phyloP scores from a whole-genome alignment of 2,329 filamentous ascomycete genomes.

The Exophiala sp. region DNA sequence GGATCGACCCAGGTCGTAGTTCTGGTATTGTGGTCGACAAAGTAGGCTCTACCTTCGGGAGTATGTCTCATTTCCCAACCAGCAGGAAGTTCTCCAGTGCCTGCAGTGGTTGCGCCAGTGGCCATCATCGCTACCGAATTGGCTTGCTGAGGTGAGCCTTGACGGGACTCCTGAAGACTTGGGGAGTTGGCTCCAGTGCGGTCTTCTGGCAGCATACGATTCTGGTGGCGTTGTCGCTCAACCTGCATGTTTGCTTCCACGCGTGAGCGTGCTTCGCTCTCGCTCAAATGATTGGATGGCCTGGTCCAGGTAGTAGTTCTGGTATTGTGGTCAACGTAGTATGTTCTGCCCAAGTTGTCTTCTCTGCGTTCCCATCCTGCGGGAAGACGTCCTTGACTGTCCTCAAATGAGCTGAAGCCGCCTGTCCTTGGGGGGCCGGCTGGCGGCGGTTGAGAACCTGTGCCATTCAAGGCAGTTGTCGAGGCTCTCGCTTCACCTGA shows the following conservation, averaged over 20 bases:
- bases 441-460: constrained; percentile 32
- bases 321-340: constrained; percentile 98
- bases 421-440: constrained; percentile 47
- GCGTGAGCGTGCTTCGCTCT: constrained; percentile 70
- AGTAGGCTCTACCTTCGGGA: constrained; percentile 90
- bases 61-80: constrained; percentile 97
- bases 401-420: constrained; percentile 86
- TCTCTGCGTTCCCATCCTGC: constrained; percentile 94
- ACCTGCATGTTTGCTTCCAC: constrained; percentile 89
- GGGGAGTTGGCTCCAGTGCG: constrained; percentile 91
- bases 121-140: constrained; percentile 77
- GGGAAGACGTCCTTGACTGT: constrained; percentile 87
- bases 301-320: constrained; percentile 95
- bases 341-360: constrained; percentile 90
- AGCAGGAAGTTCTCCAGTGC: constrained; percentile 88
- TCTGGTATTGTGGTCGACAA: constrained; percentile 96
- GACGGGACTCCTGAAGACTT: constrained; percentile 58
- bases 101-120: constrained; percentile 85
- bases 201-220: constrained; percentile 91
- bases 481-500: constrained; percentile 27
- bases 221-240: constrained; percentile 90
- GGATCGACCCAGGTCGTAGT: constrained; percentile 99
- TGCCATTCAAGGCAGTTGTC: constrained; percentile 37
- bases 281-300: constrained; percentile 74
- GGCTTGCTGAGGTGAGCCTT: constrained; percentile 41